Evolutionary conservation across 2,329 filamentous ascomycete species (phyloP).

Genomic region (Helicocarpus griseus): DNA sequence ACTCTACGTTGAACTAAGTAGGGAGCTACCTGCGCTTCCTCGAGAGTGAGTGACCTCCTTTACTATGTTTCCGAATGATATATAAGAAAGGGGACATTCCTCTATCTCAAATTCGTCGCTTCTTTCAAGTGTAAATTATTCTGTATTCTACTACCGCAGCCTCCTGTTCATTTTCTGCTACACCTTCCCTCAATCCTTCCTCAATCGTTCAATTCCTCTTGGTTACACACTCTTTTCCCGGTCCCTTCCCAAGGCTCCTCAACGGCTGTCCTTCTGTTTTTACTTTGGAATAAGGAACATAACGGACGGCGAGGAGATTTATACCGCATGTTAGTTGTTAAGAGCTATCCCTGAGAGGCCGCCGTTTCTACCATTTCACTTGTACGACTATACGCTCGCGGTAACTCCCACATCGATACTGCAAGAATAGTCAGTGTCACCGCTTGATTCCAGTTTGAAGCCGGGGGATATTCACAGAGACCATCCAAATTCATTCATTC

Average conservation of each 20-base stretch:
- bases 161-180: neutral
- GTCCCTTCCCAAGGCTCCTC: too few relatives aligned
- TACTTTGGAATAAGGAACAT: too few relatives aligned
- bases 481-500: too few relatives aligned
- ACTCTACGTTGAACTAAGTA: neutral
- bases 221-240: too few relatives aligned
- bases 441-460: neutral
- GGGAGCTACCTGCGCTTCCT: neutral
- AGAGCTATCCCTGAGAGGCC: too few relatives aligned
- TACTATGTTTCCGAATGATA: neutral
- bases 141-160: neutral
- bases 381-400: neutral
- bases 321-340: too few relatives aligned
- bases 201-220: too few relatives aligned
- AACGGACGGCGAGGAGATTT: too few relatives aligned
- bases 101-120: neutral
- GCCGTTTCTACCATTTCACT: neutral
- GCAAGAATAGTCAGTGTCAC: neutral
- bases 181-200: neutral
- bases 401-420: neutral
- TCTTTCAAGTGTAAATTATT: neutral
- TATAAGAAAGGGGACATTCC: neutral
- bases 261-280: too few relatives aligned
- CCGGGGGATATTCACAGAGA: neutral
- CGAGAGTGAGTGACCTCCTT: too few relatives aligned